Conservation (phyloP, 2,329 filamentous ascomycete species). For the Chrysoporthe austroafricana region DNA sequence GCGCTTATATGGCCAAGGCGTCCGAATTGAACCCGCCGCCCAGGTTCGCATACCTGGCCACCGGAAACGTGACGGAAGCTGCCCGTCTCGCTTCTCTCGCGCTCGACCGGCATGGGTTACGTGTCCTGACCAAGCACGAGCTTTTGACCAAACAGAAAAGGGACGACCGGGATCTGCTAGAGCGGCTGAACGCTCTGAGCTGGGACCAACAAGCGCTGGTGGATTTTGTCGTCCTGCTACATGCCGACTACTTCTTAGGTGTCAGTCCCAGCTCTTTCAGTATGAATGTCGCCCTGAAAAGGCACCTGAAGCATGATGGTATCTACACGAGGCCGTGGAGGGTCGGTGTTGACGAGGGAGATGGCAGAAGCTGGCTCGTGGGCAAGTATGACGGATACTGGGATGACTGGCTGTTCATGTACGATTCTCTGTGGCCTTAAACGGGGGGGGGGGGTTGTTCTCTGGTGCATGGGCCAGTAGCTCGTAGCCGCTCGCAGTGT, state of each 20-base stretch:
- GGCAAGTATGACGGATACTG: conserved; percentile 51
- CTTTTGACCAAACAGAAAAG: conserved; percentile 35
- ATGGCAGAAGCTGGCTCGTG: conserved; percentile 47
- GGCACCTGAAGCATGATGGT: conserved; percentile 46
- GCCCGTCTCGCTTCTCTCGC: conserved; percentile 43
- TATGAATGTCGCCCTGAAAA: conserved; percentile 50
- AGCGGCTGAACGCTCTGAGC: conserved; percentile 42
- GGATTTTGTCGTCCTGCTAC: conserved; percentile 46
- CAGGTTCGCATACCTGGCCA: conserved; percentile 49
- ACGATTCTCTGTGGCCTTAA: conserved; percentile 49
- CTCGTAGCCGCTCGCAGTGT: background rate
- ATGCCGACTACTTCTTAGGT: conserved; percentile 46
- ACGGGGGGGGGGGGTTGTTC: no score
- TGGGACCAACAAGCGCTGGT: conserved; percentile 52
- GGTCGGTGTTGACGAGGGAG: conserved; percentile 44
- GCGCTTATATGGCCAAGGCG: conserved; percentile 44
- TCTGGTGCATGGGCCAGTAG: background rate
- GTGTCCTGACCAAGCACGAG: conserved; percentile 44
- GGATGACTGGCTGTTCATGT: conserved; percentile 55
- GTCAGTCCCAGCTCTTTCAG: conserved; percentile 54
- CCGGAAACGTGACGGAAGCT: conserved; percentile 48
- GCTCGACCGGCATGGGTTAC: conserved; percentile 37
- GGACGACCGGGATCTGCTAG: conserved; percentile 32
- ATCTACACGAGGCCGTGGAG: conserved; percentile 49
- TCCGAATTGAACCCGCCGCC: conserved; percentile 31